Evolutionary conservation across 768 basidiomycete genomes (phyloP), one percentile per base, ranked within the genome.

Genomic region (Mycena sanguinolenta): DNA sequence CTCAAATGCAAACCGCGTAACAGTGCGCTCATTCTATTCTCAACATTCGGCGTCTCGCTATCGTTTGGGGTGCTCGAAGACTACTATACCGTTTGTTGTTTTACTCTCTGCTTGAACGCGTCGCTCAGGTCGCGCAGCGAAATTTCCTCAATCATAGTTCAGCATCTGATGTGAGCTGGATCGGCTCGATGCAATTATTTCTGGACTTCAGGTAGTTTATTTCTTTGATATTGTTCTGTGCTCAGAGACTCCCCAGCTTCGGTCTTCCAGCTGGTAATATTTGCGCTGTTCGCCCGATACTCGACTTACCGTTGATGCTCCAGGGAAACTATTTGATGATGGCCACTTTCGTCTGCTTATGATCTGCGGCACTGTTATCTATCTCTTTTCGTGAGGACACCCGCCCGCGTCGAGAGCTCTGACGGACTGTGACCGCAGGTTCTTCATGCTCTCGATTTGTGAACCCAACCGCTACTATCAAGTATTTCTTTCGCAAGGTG

Each of bases 401-500:
- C 6, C 59, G 10, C 32, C 6, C 34, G 38, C 16, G 30, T 28
- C 4, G 10, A 30, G 21, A 13, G 1, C 10, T 38, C 50, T 38
- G 32, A 59, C 23, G 21, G 30, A 27, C 1, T 28, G 14, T 28
- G 21, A 59, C 25, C 32, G 25, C 55, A 73, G 72, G 32, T 69
- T 75, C 30, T 74, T 76, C 75, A 75, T 77, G 71, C 67, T 78
- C 16, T 78, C 77, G 16, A 61, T 78, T 34, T 73, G 73, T 44
- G 52, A 76, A 42, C 72, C 73, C n/a, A 68, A 78, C 52, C 71
- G 70, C 3, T 75, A 70, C 34, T 78, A 75, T 34, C 77, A 78
- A 67, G 73, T 74, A n/a, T 78, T 75, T 65, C 73, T 78, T 17
- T 65, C 75, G 2, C 76, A 78, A 73, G 80, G 77, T 28, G 75